Evolutionary conservation across 352 stramenopile species (phyloP).

Genomic region (Phytopythium kandeliae): DNA sequence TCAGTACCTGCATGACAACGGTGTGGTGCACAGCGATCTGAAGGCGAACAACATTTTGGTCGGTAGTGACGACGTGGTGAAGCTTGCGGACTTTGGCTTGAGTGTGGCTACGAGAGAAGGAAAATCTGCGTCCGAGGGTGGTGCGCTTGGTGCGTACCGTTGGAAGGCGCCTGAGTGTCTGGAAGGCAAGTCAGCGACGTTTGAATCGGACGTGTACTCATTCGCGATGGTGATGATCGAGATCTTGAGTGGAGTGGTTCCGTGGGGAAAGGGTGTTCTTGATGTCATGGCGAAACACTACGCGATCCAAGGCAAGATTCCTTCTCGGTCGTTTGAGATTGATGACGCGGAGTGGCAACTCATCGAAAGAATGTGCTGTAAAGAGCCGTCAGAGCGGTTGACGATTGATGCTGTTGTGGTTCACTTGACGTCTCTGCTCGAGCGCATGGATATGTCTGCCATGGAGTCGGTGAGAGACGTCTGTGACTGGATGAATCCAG

Average conservation of each 20-base stretch:
- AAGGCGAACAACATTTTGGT: conserved; percentile 35
- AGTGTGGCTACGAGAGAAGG: conserved; percentile 6
- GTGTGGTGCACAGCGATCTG: conserved; percentile 25
- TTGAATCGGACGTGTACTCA: conserved; percentile 3
- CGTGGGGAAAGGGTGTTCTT: background rate
- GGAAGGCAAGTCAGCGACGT: background rate
- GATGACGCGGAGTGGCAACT: background rate
- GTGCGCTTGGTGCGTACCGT: conserved; percentile 16
- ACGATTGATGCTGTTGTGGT: conserved; percentile 2
- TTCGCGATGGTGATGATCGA: conserved; percentile 7
- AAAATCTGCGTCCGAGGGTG: background rate
- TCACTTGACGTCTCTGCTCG: background rate
- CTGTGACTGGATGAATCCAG: background rate
- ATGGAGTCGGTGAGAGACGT: background rate
- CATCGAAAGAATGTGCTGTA: conserved; percentile 1
- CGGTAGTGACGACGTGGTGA: conserved; percentile 18
- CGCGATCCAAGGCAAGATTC: background rate
- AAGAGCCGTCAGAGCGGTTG: background rate
- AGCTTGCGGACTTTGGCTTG: conserved; percentile 28
- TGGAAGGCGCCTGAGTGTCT: conserved; percentile 27
- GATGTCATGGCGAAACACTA: background rate
- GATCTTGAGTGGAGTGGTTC: conserved; percentile 1
- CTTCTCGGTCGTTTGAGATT: background rate
- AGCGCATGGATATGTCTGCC: background rate
- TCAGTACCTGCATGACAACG: conserved; percentile 24